Evolutionary conservation across 108 stramenopile genomes (phyloP).

Genomic region (Conticribra guillardii): DNA sequence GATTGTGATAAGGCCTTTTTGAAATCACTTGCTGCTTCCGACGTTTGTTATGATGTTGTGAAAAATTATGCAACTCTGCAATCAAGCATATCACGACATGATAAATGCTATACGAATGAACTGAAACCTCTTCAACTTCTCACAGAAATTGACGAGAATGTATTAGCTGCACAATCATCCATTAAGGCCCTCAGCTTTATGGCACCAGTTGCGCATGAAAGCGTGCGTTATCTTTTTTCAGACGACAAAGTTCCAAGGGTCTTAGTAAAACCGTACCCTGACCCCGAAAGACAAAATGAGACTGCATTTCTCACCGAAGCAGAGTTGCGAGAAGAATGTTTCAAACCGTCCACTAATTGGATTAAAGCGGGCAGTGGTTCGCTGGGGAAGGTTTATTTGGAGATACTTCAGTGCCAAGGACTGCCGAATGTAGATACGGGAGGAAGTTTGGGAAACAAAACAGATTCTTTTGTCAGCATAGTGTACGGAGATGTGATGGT

Average conservation of each 20-base stretch:
- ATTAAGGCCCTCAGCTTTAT: conserved; percentile 41
- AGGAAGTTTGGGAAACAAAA: conserved; percentile 60
- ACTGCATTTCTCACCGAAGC: conserved; percentile 56
- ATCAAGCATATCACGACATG: too few relatives aligned
- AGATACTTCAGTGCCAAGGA: conserved; percentile 62
- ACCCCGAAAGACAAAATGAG: conserved; percentile 49
- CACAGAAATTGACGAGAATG: conserved; percentile 62
- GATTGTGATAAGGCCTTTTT: conserved; percentile 57
- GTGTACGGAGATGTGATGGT: conserved; percentile 59
- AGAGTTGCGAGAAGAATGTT: conserved; percentile 56
- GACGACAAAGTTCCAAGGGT: conserved; percentile 18
- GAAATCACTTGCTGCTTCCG: conserved; percentile 9
- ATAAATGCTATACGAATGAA: too few relatives aligned
- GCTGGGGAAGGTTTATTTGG: conserved; percentile 27
- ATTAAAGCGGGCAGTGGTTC: conserved; percentile 59
- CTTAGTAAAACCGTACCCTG: conserved; percentile 72
- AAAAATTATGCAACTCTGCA: too few relatives aligned
- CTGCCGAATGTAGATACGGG: conserved; percentile 71
- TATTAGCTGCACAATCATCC: conserved; percentile 40
- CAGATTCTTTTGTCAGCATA: conserved; percentile 53
- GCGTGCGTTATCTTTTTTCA: conserved; percentile 33
- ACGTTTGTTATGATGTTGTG: too few relatives aligned
- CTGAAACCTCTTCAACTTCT: too few relatives aligned
- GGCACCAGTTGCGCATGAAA: conserved; percentile 32
- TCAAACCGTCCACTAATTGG: conserved; percentile 62